Evolutionary conservation across 176 grass and related monocot species (phyloP), one percentile per base, ranked within the genome.

Genomic region (Oryza meyeriana): DNA sequence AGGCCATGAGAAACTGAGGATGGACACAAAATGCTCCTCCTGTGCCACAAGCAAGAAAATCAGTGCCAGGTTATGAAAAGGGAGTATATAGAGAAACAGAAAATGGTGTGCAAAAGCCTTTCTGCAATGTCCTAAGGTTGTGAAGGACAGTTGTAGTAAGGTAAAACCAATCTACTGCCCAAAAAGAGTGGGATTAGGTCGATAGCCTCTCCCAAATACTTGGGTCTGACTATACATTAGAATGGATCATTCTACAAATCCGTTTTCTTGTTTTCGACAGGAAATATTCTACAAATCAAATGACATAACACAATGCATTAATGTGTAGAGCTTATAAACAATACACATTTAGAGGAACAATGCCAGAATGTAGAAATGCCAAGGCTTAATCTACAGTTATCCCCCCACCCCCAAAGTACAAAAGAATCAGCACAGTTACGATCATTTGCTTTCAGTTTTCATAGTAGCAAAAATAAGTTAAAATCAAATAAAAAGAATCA

Each of bases 11-110:
- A 98, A 93, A 64, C 81, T 80, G 81, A 94, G 90, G 75, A 87
- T 91, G 25, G 88, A 92, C 35, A 98, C 57, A 36, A 86, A 88
- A 78, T 98, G 95, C 34, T 98, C 95, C 85, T 98, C 95, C 95
- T 98, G 79, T 80, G 50, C 16, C 55, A 75, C 33, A 45, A 78
- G 24, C 41, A 81, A 74, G 10, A 35, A 66, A 20, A 30, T 33
- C 27, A 74, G 44, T 52, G 29, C 4, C n/a, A 69, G 58, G 24
- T 38, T 36, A 57, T 52, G 42, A 58, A 64, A 70, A 47, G 9
- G 27, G 25, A 36, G 24, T 3, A 29, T 61, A 27, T 26, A 59
- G 16, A 28, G 26, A 84, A 80, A 42, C 11, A 42, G 66, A 79
- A 78, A 24, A 35, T 55, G 16, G 6, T 59, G 55, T 25, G 55